A percentile compares a stretch with the other conserved stretches of the same genome.
phyloP scores from a whole-genome alignment of 2,329 filamentous ascomycete species.

The Fusarium paranaense region DNA sequence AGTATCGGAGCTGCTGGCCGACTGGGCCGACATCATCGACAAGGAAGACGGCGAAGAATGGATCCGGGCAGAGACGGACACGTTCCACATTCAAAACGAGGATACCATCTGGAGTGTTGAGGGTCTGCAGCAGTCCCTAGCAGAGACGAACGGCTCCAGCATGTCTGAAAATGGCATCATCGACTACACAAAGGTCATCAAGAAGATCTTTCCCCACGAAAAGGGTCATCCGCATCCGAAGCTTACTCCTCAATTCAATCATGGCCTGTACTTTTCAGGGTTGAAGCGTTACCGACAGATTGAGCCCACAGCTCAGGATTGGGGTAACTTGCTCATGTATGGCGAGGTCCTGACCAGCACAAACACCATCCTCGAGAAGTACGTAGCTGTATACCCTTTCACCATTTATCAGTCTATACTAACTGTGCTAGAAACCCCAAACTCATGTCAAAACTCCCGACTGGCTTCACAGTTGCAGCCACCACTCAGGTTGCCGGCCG shows the following conservation, averaged over 20 bases:
- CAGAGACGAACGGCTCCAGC: conserved; percentile 35
- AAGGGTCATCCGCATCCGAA: conserved; percentile 73
- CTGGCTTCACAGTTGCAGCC: conserved; percentile 88
- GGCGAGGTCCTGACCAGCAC: conserved; percentile 95
- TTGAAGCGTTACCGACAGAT: conserved; percentile 72
- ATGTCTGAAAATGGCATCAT: conserved; percentile 64
- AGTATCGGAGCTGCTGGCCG: conserved; percentile 74
- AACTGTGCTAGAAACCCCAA: conserved; percentile 73
- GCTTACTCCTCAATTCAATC: conserved; percentile 88
- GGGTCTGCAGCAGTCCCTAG: conserved; percentile 65
- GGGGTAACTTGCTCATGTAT: conserved; percentile 85
- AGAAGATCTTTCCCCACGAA: conserved; percentile 80
- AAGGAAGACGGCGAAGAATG: conserved; percentile 75
- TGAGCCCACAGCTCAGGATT: conserved; percentile 70
- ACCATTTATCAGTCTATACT: neutral
- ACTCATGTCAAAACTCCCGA: conserved; percentile 80
- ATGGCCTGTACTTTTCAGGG: conserved; percentile 80
- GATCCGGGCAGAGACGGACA: conserved; percentile 85
- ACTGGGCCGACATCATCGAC: conserved; percentile 75
- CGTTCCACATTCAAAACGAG: conserved; percentile 80
- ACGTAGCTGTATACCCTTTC: no score
- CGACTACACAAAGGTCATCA: conserved; percentile 80
- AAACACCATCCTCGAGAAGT: conserved; percentile 89
- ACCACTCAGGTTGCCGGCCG: conserved; percentile 90
- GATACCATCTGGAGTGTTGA: conserved; percentile 69